Base-by-base conservation (phyloP, 257 asterid species). In the Oldenlandia corymbosa region DNA sequence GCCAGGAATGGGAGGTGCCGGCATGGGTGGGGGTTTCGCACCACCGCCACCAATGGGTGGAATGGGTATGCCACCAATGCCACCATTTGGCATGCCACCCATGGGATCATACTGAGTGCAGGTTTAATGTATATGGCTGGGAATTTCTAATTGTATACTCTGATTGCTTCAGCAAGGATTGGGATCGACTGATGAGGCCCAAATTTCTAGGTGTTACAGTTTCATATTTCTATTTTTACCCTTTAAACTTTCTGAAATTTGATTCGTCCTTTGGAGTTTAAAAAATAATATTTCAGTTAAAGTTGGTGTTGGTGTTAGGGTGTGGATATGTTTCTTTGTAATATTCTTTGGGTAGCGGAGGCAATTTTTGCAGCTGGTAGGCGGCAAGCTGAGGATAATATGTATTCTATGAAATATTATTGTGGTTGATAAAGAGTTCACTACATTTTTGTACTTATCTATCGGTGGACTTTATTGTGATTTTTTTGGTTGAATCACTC, bases 21-120 rank as follows among this genome's bases (percentile, higher is more conserved):
- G 87, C 10, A 77, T 83, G 91, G 94, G 88, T 36, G 95, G 88
- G 17, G 92, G 89, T 58, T 86, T 58, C 57, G 73, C 79, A 39
- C 86, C 89, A 16, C 78, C 74, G 28, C 96, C 80, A 36, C 86
- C 77, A 21, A 81, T 85, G 93, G 85, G 80, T 24, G 90, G 97
- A 67, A 83, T 84, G 92, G 95, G 96, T 51, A 91, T 91, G 96
- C 95, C 96, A 21, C 91, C 95, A 30, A 87, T 85, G 96, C 91
- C 91, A 17, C 88, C 94, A 17, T 89, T 79, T 68, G 97, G 99
- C 75, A 93, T 93, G 96, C 97, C 97, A 46, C 82, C 86, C 58
- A 90, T 93, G 99, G 99, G 95, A 12, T 71, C 97, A 43, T 93
- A 93, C 71, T 93, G 80, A 85, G 77, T 32, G 71, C 68, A 49